Percentiles rank a stretch among this genome's conserved stretches.
phyloP scores from a whole-genome alignment of 108 stramenopile genomes.

The Epipyxis sp. region DNA sequence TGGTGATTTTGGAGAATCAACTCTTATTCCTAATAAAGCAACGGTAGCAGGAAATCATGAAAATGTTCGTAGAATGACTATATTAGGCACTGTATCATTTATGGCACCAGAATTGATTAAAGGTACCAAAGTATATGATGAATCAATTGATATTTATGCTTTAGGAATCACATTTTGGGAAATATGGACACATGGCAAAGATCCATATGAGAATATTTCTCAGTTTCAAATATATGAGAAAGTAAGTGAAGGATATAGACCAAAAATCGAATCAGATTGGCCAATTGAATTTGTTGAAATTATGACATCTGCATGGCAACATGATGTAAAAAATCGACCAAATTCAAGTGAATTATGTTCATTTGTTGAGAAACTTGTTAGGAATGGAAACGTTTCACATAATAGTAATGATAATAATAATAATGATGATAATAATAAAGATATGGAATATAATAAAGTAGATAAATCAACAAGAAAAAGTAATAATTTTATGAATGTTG shows the following conservation, averaged over 20 bases:
- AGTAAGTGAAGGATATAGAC: neutral
- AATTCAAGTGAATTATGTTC: too few relatives aligned
- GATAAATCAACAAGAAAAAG: too few relatives aligned
- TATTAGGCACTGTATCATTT: constrained; percentile 40
- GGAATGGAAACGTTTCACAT: too few relatives aligned
- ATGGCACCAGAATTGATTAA: constrained; percentile 45
- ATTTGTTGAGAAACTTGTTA: too few relatives aligned
- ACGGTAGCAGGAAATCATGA: neutral
- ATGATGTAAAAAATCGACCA: too few relatives aligned
- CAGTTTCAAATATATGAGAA: constrained; percentile 16
- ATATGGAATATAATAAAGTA: too few relatives aligned
- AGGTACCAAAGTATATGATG: constrained; percentile 16
- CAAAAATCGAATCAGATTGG: neutral
- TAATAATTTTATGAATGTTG: too few relatives aligned
- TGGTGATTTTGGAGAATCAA: constrained; percentile 46
- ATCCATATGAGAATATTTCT: constrained; percentile 19
- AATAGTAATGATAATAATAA: too few relatives aligned
- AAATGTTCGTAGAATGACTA: constrained; percentile 24
- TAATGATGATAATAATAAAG: too few relatives aligned
- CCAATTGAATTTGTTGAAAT: neutral
- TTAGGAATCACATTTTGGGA: constrained; percentile 34
- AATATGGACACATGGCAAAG: constrained; percentile 29
- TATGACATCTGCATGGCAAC: neutral
- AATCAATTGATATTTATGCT: constrained; percentile 41
- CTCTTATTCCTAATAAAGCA: neutral